Conservation (phyloP, 257 asterid species). For the Handroanthus guayacan region DNA sequence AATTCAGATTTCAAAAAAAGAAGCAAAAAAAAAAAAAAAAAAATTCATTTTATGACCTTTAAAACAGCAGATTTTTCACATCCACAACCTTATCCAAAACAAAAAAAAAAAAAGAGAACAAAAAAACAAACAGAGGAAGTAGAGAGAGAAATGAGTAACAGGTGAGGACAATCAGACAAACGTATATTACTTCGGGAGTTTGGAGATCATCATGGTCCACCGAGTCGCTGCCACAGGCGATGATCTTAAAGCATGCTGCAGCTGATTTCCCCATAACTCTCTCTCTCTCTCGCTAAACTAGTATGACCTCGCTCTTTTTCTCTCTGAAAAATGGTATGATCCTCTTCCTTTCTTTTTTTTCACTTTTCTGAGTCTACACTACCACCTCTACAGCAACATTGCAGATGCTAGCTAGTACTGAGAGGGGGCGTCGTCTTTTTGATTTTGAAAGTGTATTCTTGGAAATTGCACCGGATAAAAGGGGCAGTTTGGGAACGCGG, state of each 20-base stretch:
- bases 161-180: conserved; percentile 6
- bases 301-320: conserved; percentile 35
- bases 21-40: background rate
- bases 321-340: conserved; percentile 37
- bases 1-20: conserved; percentile 14
- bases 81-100: background rate
- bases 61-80: conserved; percentile 26
- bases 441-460: conserved; percentile 37
- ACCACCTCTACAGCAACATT: conserved; percentile 25
- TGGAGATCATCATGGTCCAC: conserved; percentile 69
- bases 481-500: conserved; percentile 49
- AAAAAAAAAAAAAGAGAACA: background rate
- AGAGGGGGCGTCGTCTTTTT: conserved; percentile 7
- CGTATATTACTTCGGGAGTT: conserved; percentile 52
- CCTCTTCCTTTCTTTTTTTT: background rate
- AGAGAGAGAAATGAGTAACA: background rate
- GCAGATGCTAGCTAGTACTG: conserved; percentile 13
- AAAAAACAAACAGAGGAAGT: too few relatives aligned
- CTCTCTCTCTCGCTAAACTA: conserved; percentile 32
- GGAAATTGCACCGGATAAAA: conserved; percentile 54
- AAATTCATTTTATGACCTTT: background rate
- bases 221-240: conserved; percentile 72
- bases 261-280: conserved; percentile 74
- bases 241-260: conserved; percentile 81
- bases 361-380: background rate